Evolutionary conservation across 129 eudicot genomes (phyloP).

Genomic region (Flaveria robusta): DNA sequence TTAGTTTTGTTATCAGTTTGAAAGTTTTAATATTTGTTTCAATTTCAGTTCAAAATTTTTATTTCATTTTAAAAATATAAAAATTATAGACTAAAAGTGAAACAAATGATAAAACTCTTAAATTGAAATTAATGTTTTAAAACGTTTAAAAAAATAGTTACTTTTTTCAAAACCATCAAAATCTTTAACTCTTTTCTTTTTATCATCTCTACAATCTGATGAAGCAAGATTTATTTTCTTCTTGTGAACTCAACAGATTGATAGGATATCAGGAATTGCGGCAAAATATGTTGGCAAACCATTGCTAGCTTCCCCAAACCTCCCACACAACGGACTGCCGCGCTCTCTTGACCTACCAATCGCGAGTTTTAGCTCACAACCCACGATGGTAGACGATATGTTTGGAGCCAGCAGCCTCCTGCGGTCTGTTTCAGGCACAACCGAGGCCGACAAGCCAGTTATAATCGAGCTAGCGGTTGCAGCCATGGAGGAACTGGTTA

Average conservation of each 20-base stretch:
- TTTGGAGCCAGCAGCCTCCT: conserved; percentile 46
- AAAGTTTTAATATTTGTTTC: too few species aligned
- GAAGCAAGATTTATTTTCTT: neutral
- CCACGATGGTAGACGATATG: conserved; percentile 40
- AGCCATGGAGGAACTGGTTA: conserved; percentile 67
- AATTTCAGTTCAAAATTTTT: too few species aligned
- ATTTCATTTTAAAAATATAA: too few species aligned
- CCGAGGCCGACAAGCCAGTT: conserved; percentile 49
- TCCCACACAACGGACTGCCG: conserved; percentile 34
- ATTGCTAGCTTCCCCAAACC: conserved; percentile 34
- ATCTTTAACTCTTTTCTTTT: too few species aligned
- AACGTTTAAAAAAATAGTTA: too few species aligned
- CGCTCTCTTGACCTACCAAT: conserved; percentile 40
- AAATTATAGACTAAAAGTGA: too few species aligned
- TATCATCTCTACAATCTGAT: neutral
- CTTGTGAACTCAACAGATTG: conserved; percentile 47
- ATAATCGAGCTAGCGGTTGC: conserved; percentile 65
- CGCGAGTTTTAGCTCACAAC: conserved; percentile 41
- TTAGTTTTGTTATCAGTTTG: too few species aligned
- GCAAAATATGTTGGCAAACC: conserved; percentile 81
- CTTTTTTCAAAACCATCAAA: too few species aligned
- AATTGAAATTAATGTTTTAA: too few species aligned
- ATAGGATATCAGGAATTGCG: conserved; percentile 68
- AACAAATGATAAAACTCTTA: too few species aligned
- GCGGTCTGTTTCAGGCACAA: conserved; percentile 41